These are phyloP conservation scores for Pythium dissotocum DNA, from an alignment of 352 stramenopile genomes.

Conservation along the genomic window DNA sequence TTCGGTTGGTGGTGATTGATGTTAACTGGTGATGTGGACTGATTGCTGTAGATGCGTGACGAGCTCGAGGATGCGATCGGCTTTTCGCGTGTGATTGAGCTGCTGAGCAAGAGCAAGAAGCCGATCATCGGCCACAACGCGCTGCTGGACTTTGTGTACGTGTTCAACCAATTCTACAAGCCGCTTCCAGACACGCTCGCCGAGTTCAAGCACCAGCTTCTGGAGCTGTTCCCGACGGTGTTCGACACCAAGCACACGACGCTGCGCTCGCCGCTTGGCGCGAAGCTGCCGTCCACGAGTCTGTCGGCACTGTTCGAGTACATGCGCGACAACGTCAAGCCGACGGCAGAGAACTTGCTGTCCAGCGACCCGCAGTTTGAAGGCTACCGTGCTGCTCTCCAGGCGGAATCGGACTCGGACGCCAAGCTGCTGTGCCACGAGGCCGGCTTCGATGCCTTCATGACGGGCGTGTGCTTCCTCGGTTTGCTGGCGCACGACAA, in stretches of 20 bases:
- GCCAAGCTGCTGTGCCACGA: constrained; percentile 75
- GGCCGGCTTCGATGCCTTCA: constrained; percentile 86
- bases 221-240: constrained; percentile 71
- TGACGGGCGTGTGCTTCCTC: constrained; percentile 81
- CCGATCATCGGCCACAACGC: constrained; percentile 82
- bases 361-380: constrained; percentile 57
- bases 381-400: constrained; percentile 59
- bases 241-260: constrained; percentile 82
- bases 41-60: constrained; percentile 36
- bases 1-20: too few relatives aligned
- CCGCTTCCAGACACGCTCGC: constrained; percentile 65
- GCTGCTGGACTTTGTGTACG: constrained; percentile 82
- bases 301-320: constrained; percentile 75
- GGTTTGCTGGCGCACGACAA: constrained; percentile 61
- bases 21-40: too few relatives aligned
- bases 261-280: constrained; percentile 48
- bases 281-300: constrained; percentile 62
- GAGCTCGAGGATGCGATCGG: constrained; percentile 73
- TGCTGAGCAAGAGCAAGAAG: constrained; percentile 72
- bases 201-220: constrained; percentile 71
- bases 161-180: constrained; percentile 84
- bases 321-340: constrained; percentile 68
- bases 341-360: constrained; percentile 52
- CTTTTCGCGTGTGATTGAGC: constrained; percentile 79
- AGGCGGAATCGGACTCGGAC: constrained; percentile 46